A percentile compares a stretch with the other conserved stretches of the same genome.
These are phyloP conservation scores for Salvia rosmarinus DNA, from an alignment of 257 asterid genomes.

Conservation along the genomic window DNA sequence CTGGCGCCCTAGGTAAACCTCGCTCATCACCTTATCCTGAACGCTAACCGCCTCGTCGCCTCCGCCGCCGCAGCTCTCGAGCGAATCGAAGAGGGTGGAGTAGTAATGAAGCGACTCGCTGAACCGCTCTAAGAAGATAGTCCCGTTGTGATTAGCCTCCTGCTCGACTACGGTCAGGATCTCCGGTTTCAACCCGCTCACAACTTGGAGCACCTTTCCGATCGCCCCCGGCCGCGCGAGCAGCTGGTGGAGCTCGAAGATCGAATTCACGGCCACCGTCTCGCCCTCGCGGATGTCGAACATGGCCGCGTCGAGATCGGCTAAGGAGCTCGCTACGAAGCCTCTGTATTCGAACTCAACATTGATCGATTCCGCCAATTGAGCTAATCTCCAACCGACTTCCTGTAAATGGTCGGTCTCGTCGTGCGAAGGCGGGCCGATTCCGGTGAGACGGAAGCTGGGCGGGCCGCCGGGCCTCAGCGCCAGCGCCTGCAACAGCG, in stretches of 20 bases:
- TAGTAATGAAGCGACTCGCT: slow-evolving; percentile 80
- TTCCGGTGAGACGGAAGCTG: slow-evolving; percentile 71
- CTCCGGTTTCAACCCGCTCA: slow-evolving; percentile 64
- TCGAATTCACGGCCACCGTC: slow-evolving; percentile 78
- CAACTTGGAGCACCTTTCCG: slow-evolving; percentile 59
- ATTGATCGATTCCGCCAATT: slow-evolving; percentile 65
- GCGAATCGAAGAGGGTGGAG: slow-evolving; percentile 85
- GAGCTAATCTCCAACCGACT: slow-evolving; percentile 77
- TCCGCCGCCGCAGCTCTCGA: slow-evolving; percentile 60
- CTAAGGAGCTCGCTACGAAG: slow-evolving; percentile 64
- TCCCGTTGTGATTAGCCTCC: slow-evolving; percentile 84
- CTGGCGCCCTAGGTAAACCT: slow-evolving; percentile 82
- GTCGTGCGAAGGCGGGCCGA: slow-evolving; percentile 76
- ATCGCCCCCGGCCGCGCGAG: slow-evolving; percentile 69
- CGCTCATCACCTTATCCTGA: slow-evolving; percentile 83
- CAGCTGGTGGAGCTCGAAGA: slow-evolving; percentile 75
- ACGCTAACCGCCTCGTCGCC: slow-evolving; percentile 48
- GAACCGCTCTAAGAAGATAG: slow-evolving; percentile 76
- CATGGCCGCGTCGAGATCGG: slow-evolving; percentile 79
- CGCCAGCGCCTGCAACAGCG: slow-evolving; percentile 82
- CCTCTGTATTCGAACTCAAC: slow-evolving; percentile 79
- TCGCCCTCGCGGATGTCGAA: slow-evolving; percentile 70
- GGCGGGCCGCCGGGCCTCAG: slow-evolving; percentile 90
- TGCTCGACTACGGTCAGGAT: slow-evolving; percentile 86
- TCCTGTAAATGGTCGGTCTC: slow-evolving; percentile 73